These are phyloP conservation scores for Bidens hawaiensis DNA, from an alignment of 140 eudicot species.

Conservation along the genomic window DNA sequence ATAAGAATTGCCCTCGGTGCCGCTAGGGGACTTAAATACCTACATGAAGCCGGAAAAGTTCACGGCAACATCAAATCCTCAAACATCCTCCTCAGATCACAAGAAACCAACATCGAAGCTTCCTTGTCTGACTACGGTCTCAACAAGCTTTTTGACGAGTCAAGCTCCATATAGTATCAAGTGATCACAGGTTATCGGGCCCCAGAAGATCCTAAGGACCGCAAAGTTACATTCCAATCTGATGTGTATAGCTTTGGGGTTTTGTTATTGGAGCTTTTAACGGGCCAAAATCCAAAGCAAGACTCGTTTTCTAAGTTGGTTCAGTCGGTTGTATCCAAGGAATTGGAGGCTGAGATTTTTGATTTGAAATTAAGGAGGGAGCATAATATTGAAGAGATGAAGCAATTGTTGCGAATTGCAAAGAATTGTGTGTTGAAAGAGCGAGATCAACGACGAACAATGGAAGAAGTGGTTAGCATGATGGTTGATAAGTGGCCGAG, in stretches of 20 bases:
- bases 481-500: background rate
- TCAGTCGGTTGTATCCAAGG: background rate
- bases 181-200: background rate
- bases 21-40: slow-evolving; percentile 59
- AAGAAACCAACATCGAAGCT: background rate
- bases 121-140: background rate
- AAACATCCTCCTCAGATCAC: background rate
- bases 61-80: slow-evolving; percentile 82
- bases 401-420: background rate
- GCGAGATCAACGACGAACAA: background rate
- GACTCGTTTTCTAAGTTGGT: slow-evolving; percentile 3
- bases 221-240: slow-evolving; percentile 30
- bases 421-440: background rate
- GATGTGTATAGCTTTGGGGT: slow-evolving; percentile 90
- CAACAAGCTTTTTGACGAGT: background rate
- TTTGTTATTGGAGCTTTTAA: slow-evolving; percentile 54
- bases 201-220: background rate
- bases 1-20: slow-evolving; percentile 64
- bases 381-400: background rate
- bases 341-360: background rate
- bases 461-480: background rate
- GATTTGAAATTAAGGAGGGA: background rate
- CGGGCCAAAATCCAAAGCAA: slow-evolving; percentile 12
- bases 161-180: background rate
- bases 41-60: slow-evolving; percentile 45